A percentile compares a stretch with the other conserved stretches of the same genome.
Evolutionary conservation across 1,284 basidiomycete genomes (phyloP).

Genomic region (Xanthoconium separans): DNA sequence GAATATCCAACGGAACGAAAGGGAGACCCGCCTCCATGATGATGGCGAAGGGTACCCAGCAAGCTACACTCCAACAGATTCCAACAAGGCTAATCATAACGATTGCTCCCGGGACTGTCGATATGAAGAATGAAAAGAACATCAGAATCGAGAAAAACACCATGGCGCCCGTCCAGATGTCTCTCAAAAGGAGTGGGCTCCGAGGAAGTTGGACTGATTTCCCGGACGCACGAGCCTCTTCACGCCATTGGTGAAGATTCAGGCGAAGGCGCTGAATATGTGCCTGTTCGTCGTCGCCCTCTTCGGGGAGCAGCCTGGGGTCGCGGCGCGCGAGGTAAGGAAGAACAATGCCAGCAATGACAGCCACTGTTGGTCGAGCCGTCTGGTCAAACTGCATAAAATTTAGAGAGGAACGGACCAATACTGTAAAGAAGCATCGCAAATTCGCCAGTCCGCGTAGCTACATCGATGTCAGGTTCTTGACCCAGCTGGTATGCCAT

Average conservation of each 20-base stretch:
- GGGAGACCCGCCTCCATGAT: conserved; percentile 79
- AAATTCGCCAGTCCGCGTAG: conserved; percentile 84
- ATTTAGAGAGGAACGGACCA: conserved; percentile 44
- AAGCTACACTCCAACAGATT: conserved; percentile 93
- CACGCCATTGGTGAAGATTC: conserved; percentile 79
- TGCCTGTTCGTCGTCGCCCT: conserved; percentile 69
- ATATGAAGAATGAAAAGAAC: conserved; percentile 81
- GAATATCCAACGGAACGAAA: not conserved
- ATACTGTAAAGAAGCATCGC: conserved; percentile 91
- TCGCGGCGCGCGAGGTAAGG: conserved; percentile 83
- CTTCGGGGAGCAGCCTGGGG: conserved; percentile 67
- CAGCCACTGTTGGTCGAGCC: conserved; percentile 62
- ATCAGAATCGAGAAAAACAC: conserved; percentile 77
- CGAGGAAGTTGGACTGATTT: conserved; percentile 72
- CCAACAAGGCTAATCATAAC: conserved; percentile 82
- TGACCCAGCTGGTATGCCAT: conserved; percentile 75
- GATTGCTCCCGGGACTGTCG: conserved; percentile 72
- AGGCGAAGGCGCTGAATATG: conserved; percentile 67
- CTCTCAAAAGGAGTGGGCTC: conserved; percentile 86
- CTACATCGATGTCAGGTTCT: conserved; percentile 77
- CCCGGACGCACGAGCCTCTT: conserved; percentile 74
- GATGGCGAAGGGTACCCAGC: conserved; percentile 90
- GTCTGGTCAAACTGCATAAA: conserved; percentile 2
- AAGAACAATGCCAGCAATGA: conserved; percentile 78
- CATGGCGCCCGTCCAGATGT: conserved; percentile 89